Evolutionary conservation across 257 asterid species (phyloP), one percentile per base, ranked within the genome.

Genomic region (Sherardia arvensis): DNA sequence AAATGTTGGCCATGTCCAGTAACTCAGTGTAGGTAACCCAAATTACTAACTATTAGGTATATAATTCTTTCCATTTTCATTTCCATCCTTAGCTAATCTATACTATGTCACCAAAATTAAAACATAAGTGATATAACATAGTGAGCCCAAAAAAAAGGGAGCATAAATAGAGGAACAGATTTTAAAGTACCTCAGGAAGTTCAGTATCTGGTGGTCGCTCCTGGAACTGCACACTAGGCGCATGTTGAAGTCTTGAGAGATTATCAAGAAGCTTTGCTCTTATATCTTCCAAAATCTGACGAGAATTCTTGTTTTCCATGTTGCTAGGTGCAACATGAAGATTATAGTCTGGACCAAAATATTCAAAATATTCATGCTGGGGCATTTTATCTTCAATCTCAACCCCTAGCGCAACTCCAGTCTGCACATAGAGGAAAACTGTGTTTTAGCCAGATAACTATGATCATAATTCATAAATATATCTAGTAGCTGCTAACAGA

Each of bases 291-390:
- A 82, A 67, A 64, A 69, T 71, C 58, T 58, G 70, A 45, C 78
- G 78, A 38, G 85, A 79, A 66, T 82, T 79, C 68, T 79, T 82
- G 72, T 82, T 82, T 72, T 77, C 87, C 87, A 82, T 82, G 78
- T 79, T 79, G 69, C 87, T 72, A 7, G 87, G 78, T 66, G 87
- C 70, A 36, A 74, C 83, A 59, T 79, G 80, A 65, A 79, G 77
- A 66, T 73, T 76, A 58, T 81, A 79, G 40, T 82, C 83, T 48
- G 87, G 87, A 47, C 84, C 84, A 66, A 82, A 82, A 62, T 82
- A 82, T 74, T 82, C 83, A 53, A 64, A 74, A 65, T 82, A 79
- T 71, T 82, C 87, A 70, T 82, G 84, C 55, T 65, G 79, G 4
- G 83, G 85, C 76, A 79, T 70, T 77, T 72, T 79, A 67, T 77